Conservation (phyloP, 2,329 filamentous ascomycete genomes). For the Aspergillus fumigatiaffinis region DNA sequence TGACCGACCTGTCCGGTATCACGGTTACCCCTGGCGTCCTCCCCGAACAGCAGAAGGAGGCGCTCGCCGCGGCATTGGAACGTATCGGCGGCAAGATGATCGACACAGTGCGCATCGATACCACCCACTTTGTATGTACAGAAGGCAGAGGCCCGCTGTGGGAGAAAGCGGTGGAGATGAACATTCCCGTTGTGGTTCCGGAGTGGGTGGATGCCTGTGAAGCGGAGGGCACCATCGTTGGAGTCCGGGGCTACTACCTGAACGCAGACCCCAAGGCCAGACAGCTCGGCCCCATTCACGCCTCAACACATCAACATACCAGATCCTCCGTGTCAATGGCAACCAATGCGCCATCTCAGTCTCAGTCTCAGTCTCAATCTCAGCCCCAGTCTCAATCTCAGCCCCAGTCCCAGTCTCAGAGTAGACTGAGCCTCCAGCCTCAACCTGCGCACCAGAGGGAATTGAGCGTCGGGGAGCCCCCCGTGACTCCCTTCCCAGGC, state of each 20-base stretch:
- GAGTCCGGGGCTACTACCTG: conserved; percentile 92
- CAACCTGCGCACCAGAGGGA: conserved; percentile 18
- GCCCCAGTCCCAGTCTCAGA: conserved; percentile 19
- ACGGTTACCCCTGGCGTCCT: conserved; percentile 90
- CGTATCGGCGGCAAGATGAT: conserved; percentile 90
- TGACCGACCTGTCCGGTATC: conserved; percentile 94
- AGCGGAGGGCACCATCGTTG: conserved; percentile 83
- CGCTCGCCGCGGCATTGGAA: conserved; percentile 70
- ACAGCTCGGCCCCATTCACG: conserved; percentile 42
- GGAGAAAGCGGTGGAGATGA: conserved; percentile 97
- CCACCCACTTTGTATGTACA: conserved; percentile 96
- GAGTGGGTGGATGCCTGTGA: conserved; percentile 99
- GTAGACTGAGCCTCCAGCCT: conserved; percentile 21
- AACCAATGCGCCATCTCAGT: conserved; percentile 20
- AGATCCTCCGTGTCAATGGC: conserved; percentile 26
- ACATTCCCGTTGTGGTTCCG: conserved; percentile 92
- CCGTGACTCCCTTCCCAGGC: conserved; percentile 33
- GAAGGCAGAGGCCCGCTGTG: conserved; percentile 84
- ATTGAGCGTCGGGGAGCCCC: conserved; percentile 23
- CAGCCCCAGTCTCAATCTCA: conserved; percentile 13
- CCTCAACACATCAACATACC: conserved; percentile 31
- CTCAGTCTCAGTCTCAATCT: too few relatives aligned
- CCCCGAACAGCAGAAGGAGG: conserved; percentile 67
- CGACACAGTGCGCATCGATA: conserved; percentile 89
- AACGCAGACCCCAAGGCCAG: conserved; percentile 71